Percentiles rank a stretch among this genome's conserved stretches.
These are phyloP conservation scores for Alternaria atra DNA, from an alignment of 2,329 filamentous ascomycete species.

Conservation along the genomic window DNA sequence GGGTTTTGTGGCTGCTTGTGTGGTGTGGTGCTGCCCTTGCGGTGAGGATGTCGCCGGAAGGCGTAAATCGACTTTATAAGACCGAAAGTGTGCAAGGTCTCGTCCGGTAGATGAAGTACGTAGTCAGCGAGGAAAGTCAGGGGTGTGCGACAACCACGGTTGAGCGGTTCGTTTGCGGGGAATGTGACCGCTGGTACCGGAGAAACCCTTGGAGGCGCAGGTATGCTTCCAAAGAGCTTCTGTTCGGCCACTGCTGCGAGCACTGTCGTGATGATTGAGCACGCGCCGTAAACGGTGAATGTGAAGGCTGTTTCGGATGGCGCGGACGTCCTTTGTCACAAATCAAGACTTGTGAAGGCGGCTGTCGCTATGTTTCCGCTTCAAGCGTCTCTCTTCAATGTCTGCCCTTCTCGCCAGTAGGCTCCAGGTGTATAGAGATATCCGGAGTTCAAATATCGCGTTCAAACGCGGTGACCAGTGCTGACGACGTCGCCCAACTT, in stretches of 20 bases:
- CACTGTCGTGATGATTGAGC: background rate
- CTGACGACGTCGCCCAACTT: slow-evolving; percentile 34
- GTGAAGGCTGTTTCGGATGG: slow-evolving; percentile 2
- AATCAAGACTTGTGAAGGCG: background rate
- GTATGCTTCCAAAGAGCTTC: background rate
- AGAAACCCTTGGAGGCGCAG: background rate
- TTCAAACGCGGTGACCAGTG: slow-evolving; percentile 35
- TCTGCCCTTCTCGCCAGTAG: background rate
- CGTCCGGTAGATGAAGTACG: slow-evolving; percentile 1
- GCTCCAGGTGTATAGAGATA: slow-evolving; percentile 8
- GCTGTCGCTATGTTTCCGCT: background rate
- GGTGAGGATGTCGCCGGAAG: background rate
- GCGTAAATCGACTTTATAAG: background rate
- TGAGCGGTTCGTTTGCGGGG: slow-evolving; percentile 5
- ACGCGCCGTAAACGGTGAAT: background rate
- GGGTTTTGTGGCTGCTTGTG: background rate
- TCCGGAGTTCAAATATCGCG: slow-evolving; percentile 9
- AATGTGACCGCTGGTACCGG: slow-evolving; percentile 3
- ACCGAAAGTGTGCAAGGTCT: background rate
- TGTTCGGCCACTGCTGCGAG: background rate
- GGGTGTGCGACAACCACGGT: slow-evolving; percentile 6
- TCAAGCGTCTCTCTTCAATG: background rate
- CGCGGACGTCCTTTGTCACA: slow-evolving; percentile 1
- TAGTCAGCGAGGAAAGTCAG: slow-evolving; percentile 2
- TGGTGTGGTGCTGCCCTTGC: background rate